These are phyloP conservation scores for Poronia punctata DNA, from an alignment of 495 filamentous ascomycete species.

Conservation along the genomic window DNA sequence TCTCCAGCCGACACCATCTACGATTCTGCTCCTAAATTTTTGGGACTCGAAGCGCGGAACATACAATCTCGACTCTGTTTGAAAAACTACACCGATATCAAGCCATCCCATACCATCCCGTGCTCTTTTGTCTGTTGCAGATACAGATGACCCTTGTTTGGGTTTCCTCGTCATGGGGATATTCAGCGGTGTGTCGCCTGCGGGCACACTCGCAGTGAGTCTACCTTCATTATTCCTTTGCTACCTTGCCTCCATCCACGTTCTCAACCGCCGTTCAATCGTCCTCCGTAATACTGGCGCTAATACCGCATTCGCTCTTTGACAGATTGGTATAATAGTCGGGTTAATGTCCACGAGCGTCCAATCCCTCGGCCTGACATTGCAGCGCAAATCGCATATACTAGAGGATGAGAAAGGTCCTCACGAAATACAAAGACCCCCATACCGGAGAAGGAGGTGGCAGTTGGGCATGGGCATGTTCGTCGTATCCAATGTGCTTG, in stretches of 20 bases:
- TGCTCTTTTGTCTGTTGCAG: conserved; percentile 13
- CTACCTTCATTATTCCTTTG: not conserved
- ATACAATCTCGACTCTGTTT: too few species aligned
- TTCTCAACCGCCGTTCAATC: too few species aligned
- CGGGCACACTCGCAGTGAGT: conserved; percentile 78
- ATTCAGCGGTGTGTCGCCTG: conserved; percentile 77
- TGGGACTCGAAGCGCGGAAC: too few species aligned
- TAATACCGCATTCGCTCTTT: conserved; percentile 7
- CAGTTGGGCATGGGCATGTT: conserved; percentile 98
- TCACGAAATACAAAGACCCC: conserved; percentile 71
- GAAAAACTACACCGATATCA: too few species aligned
- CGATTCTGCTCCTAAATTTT: too few species aligned
- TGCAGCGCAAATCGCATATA: conserved; percentile 97
- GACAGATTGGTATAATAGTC: conserved; percentile 82
- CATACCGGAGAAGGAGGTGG: conserved; percentile 88
- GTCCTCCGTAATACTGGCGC: too few species aligned
- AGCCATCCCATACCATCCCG: conserved; percentile 17
- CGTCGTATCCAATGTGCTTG: conserved; percentile 85
- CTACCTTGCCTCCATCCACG: too few species aligned
- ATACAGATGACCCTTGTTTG: conserved; percentile 21
- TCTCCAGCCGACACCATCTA: too few species aligned
- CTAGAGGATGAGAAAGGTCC: conserved; percentile 90
- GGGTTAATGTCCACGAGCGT: conserved; percentile 88
- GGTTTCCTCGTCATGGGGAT: conserved; percentile 51
- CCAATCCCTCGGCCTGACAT: conserved; percentile 91